phyloP scores from a whole-genome alignment of 371 early-diverging fungal species.

The Apophysomyces sp. region DNA sequence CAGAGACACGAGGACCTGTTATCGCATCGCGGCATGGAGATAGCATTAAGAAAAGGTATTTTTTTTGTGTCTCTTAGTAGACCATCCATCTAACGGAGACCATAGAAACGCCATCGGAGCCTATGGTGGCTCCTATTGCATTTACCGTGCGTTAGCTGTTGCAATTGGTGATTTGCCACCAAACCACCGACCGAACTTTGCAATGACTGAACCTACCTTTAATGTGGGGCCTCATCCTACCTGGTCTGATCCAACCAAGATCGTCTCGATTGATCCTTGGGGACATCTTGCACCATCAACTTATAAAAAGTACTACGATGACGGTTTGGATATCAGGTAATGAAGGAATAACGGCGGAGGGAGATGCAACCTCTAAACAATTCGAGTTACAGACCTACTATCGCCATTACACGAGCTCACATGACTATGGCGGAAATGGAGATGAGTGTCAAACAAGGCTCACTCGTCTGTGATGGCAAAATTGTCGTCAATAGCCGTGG shows the following conservation, averaged over 20 bases:
- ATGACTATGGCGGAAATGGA: conserved; percentile 93
- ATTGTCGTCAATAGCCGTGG: conserved; percentile 78
- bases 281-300: conserved; percentile 77
- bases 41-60: conserved; percentile 75
- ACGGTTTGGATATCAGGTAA: conserved; percentile 81
- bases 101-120: conserved; percentile 91
- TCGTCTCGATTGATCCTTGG: conserved; percentile 94
- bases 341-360: neutral
- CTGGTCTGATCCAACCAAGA: conserved; percentile 88
- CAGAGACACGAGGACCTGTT: conserved; percentile 83
- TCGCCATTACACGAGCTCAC: conserved; percentile 94
- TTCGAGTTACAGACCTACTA: conserved; percentile 69
- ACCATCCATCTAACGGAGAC: too few relatives aligned
- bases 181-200: conserved; percentile 86
- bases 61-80: neutral
- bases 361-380: neutral
- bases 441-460: conserved; percentile 65
- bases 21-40: conserved; percentile 81
- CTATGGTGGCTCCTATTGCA: conserved; percentile 92
- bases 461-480: conserved; percentile 77
- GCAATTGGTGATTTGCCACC: conserved; percentile 89
- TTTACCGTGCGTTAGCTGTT: conserved; percentile 91
- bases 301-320: conserved; percentile 63
- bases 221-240: conserved; percentile 80
- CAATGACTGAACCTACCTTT: conserved; percentile 86